Conservation (phyloP, 1,139 yeast species). For the Yamadazyma diddensiae region DNA sequence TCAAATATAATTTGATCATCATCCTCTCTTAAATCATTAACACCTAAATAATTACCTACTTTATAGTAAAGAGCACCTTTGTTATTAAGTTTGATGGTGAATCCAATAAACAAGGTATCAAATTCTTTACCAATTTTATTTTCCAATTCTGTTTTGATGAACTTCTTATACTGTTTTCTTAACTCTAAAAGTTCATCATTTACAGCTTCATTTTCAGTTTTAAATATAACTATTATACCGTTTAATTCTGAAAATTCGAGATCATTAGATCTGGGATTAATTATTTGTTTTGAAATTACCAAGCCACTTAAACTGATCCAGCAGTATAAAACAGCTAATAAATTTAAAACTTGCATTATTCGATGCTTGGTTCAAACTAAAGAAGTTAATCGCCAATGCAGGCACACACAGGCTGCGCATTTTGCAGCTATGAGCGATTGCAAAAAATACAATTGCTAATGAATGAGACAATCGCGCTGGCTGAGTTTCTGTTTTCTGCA, state of each 20-base stretch:
- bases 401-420: neutral
- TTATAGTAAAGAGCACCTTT: slow-evolving; percentile 7
- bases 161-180: slow-evolving; percentile 8
- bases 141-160: slow-evolving; percentile 7
- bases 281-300: neutral
- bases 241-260: slow-evolving; percentile 3
- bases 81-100: slow-evolving; percentile 9
- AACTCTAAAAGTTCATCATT: slow-evolving; percentile 6
- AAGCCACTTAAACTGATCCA: neutral
- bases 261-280: neutral
- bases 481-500: neutral
- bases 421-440: slow-evolving; percentile 1
- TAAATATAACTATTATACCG: slow-evolving; percentile 9
- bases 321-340: slow-evolving; percentile 1
- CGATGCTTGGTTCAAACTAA: no score
- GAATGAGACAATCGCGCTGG: no score
- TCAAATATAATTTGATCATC: slow-evolving; percentile 9
- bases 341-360: neutral
- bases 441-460: slow-evolving; percentile 1
- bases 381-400: no score
- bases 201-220: slow-evolving; percentile 5
- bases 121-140: slow-evolving; percentile 10
- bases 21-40: slow-evolving; percentile 3
- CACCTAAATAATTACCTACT: slow-evolving; percentile 7
- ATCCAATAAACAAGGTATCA: slow-evolving; percentile 10